Conservation (phyloP, 169 alveolate genomes). For the Neospora caninum region DNA sequence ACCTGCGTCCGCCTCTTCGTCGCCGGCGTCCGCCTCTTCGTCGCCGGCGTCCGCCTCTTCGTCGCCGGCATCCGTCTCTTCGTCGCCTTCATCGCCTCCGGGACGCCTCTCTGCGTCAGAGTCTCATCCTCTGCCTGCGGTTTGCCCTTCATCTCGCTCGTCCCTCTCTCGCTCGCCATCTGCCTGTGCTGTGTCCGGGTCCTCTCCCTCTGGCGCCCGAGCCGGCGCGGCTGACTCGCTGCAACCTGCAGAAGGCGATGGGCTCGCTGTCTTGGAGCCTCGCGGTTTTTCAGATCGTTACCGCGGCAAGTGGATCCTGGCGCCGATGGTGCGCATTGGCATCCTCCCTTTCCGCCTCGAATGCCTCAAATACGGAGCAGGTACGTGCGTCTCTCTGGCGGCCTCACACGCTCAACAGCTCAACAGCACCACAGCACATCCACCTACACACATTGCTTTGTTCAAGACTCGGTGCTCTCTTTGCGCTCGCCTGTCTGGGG, state of each 20-base stretch:
- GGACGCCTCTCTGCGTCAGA: no score
- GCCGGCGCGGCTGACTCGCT: neutral
- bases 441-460: no score
- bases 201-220: neutral
- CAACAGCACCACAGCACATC: no score
- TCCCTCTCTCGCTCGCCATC: neutral
- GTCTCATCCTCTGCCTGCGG: no score
- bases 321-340: constrained; percentile 73
- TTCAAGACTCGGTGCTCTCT: no score
- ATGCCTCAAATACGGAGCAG: constrained; percentile 73
- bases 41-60: no score
- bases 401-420: neutral
- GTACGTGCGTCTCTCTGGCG: constrained; percentile 42
- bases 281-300: neutral
- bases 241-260: neutral
- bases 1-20: neutral
- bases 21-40: neutral
- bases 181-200: no score
- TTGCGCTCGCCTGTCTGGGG: no score
- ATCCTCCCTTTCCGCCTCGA: constrained; percentile 69
- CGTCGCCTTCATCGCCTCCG: no score
- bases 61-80: no score
- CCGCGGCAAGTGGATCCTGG: constrained; percentile 58
- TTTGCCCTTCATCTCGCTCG: neutral
- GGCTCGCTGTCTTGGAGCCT: neutral